Percentiles rank a stretch among this genome's conserved stretches.
phyloP scores from a whole-genome alignment of 208 protist genomes.

The Trypanosoma scelopori region DNA sequence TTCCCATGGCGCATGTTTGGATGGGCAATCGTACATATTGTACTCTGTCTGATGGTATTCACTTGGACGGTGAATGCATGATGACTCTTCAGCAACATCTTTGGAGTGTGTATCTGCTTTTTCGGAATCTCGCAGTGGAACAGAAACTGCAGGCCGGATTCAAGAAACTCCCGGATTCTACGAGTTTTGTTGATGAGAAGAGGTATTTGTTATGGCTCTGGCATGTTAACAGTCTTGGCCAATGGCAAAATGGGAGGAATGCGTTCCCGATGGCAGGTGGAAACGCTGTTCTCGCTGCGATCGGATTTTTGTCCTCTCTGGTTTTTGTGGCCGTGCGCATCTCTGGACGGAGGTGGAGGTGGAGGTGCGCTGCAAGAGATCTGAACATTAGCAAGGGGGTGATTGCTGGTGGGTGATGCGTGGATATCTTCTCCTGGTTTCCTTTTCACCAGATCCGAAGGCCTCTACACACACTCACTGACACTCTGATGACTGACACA shows the following conservation, averaged over 20 bases:
- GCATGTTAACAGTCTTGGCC: too few relatives aligned
- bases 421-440: too few relatives aligned
- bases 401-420: too few relatives aligned
- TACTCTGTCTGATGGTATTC: conserved; percentile 6
- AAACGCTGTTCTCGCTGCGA: background rate
- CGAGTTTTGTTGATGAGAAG: conserved; percentile 2
- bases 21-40: background rate
- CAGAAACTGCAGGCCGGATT: background rate
- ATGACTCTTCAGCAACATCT: conserved; percentile 3
- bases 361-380: too few relatives aligned
- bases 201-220: background rate
- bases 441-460: too few relatives aligned
- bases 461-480: too few relatives aligned
- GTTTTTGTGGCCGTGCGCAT: background rate
- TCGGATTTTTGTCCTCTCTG: background rate
- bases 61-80: conserved; percentile 8
- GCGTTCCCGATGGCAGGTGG: too few relatives aligned
- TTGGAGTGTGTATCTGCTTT: conserved; percentile 9
- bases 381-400: too few relatives aligned
- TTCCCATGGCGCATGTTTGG: conserved; percentile 1
- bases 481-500: too few relatives aligned
- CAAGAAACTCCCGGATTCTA: background rate
- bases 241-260: too few relatives aligned
- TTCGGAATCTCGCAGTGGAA: background rate
- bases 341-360: background rate